Evolutionary conservation across 2,329 filamentous ascomycete genomes (phyloP), one percentile per base, ranked within the genome.

Genomic region (Ilyonectria robusta): DNA sequence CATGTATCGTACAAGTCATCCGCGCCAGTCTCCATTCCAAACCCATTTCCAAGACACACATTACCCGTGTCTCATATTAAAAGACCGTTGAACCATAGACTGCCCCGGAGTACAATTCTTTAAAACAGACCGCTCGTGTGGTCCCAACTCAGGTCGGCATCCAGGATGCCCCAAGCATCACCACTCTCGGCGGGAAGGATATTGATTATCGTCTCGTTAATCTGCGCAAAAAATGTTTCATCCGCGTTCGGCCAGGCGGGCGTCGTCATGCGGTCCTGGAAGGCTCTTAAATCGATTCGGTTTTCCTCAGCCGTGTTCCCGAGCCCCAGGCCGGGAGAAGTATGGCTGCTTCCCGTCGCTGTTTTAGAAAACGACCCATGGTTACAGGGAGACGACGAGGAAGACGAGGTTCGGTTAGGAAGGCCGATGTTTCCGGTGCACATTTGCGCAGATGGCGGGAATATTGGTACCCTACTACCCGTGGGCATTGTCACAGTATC

Each of bases 241-340:
- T 80, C 79, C 6, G 76, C 74, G 6, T 70, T 60, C 35, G 75
- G 73, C 79, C 79, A 81, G 26, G 78, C 58, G 1, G 78, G 77
- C 17, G 73, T 74, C 15, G 71, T 51, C 5, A 78, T 72, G 5
- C 78, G 78, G 5, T 75, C 79, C 59, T 80, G 79, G 11, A 81
- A 77, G 6, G 74, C 66, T 29, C 79, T 72, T 31, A 81, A 59
- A 40, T 81, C 78, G 23, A 81, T 69, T 19, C 77, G 72, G 42
- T 81, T 81, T 61, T 81, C 80, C 59, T 81, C 80, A 6, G 70
- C 70, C 13, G 76, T 80, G 68, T 79, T 81, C n/a, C 79, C 79
- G n/a, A 80, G 76, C 8, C 75, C 79, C 26, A 70, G 59, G 31
- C 74, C 67, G 1, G 78, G 76, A 6, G 79, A 80, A 10, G 78